A percentile compares a stretch with the other conserved stretches of the same genome.
Conservation (phyloP, 768 basidiomycete genomes). For the Suillus ampliporus region DNA sequence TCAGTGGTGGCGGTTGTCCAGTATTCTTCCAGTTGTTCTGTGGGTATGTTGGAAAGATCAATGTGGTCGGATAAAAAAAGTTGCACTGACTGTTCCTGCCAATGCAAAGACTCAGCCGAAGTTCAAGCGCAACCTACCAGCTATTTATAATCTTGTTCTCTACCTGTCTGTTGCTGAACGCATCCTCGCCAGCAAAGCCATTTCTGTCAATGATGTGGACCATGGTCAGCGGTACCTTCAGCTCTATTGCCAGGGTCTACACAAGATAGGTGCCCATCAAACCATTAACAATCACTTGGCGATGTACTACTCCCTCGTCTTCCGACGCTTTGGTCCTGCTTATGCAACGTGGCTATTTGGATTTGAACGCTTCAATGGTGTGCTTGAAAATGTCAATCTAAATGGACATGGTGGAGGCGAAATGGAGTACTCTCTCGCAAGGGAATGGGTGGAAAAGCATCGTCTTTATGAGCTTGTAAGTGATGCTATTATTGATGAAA, state of each 20-base stretch:
- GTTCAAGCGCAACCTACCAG: slow-evolving; percentile 17
- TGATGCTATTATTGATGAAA: not conserved
- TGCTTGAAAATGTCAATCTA: no score
- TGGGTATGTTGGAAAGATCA: slow-evolving; percentile 34
- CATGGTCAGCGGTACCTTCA: slow-evolving; percentile 28
- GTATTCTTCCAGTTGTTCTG: slow-evolving; percentile 31
- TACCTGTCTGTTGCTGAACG: slow-evolving; percentile 18
- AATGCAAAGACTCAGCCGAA: slow-evolving; percentile 19
- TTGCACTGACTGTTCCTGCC: slow-evolving; percentile 21
- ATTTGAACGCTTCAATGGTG: no score
- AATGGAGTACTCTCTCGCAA: no score
- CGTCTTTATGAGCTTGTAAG: not conserved
- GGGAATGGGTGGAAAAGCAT: no score
- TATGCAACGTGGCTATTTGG: no score
- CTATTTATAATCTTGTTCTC: slow-evolving; percentile 9
- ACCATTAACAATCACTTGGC: no score
- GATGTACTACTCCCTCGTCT: no score
- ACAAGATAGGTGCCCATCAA: not conserved
- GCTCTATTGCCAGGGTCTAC: slow-evolving; percentile 27
- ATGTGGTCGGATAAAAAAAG: slow-evolving; percentile 25
- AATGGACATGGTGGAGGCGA: no score
- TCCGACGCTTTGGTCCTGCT: no score
- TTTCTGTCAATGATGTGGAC: slow-evolving; percentile 29
- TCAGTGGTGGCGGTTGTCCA: slow-evolving; percentile 35
- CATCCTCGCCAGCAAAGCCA: slow-evolving; percentile 22